Base-by-base conservation (phyloP, 2,329 filamentous ascomycete genomes). In the Cordyceps militaris region DNA sequence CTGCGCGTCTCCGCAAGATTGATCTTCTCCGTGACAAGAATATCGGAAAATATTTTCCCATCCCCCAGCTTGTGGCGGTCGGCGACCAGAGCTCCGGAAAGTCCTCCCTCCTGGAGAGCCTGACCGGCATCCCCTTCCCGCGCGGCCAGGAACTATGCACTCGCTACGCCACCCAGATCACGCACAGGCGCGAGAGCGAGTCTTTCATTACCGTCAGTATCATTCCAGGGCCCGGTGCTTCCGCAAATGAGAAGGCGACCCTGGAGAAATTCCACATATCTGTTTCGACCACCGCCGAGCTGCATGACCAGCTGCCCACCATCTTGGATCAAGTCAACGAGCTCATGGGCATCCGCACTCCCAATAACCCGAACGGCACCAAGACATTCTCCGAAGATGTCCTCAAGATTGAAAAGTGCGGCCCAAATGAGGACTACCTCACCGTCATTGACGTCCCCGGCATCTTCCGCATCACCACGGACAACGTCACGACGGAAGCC, bases 361-460 rank as follows among this genome's bases (percentile, higher is more conserved):
- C 1, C 14, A 57, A 0, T 46, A 59, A 58, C 14, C 57, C 50
- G 0, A 58, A 58, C 0, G 19, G 28, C 10, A 61, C 66, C 0
- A 57, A 60, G 0, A 71, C 73, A 0, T 82, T 82, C 50, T 79
- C 76, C 30, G 69, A 76, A 4, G 76, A 81, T 40, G 61, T 74
- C 0, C 64, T 74, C n/a, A 66, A 67, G 0, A 67, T 74, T 0
- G 71, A 74, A 55, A 76, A 79, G 30, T 68, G 67, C 1, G 76
- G 79, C 0, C 79, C 79, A 0, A 50, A 72, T 0, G 75, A 70
- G 62, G 65, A 75, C 3, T 74, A 80, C 16, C 69, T 82, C 7
- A 82, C 79, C 0, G 70, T 82, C 7, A 81, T 81, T 5, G 79
- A 82, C 19, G 77, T 82, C 0, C 79, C 79, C 0, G 80, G 79